These are phyloP conservation scores for Chaetomium globosum DNA, from an alignment of 2,329 filamentous ascomycete species.

Conservation along the genomic window DNA sequence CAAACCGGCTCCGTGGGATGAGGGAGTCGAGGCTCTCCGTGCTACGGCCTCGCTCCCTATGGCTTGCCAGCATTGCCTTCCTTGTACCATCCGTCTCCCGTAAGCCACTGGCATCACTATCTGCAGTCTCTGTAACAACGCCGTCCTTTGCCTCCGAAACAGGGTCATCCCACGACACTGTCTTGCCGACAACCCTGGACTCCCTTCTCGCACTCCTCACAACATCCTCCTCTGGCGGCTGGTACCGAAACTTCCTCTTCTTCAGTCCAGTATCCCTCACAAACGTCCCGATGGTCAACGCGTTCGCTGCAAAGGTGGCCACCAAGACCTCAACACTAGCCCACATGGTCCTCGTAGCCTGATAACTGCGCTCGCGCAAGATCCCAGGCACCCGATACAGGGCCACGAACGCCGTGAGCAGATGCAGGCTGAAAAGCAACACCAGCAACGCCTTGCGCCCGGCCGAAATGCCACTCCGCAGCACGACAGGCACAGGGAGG, in stretches of 20 bases:
- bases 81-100: neutral
- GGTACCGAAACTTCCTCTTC: conserved; percentile 77
- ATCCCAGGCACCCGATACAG: conserved; percentile 76
- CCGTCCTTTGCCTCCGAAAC: conserved; percentile 16
- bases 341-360: conserved; percentile 84
- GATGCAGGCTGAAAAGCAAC: conserved; percentile 77
- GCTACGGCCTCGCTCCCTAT: conserved; percentile 8
- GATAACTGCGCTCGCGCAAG: conserved; percentile 68
- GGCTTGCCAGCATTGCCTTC: neutral
- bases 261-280: conserved; percentile 87
- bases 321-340: conserved; percentile 89
- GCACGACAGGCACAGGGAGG: conserved; percentile 86
- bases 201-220: conserved; percentile 9
- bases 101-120: neutral
- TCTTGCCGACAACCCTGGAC: neutral
- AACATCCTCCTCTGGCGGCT: conserved; percentile 39
- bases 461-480: conserved; percentile 71
- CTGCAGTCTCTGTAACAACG: no score
- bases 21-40: conserved; percentile 35
- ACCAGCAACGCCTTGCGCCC: conserved; percentile 78
- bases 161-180: conserved; percentile 12
- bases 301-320: conserved; percentile 83
- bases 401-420: conserved; percentile 76
- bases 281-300: conserved; percentile 87
- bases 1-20: conserved; percentile 29